These are phyloP conservation scores for Yamadazyma endophytica DNA, from an alignment of 805 yeast genomes.

Conservation along the genomic window DNA sequence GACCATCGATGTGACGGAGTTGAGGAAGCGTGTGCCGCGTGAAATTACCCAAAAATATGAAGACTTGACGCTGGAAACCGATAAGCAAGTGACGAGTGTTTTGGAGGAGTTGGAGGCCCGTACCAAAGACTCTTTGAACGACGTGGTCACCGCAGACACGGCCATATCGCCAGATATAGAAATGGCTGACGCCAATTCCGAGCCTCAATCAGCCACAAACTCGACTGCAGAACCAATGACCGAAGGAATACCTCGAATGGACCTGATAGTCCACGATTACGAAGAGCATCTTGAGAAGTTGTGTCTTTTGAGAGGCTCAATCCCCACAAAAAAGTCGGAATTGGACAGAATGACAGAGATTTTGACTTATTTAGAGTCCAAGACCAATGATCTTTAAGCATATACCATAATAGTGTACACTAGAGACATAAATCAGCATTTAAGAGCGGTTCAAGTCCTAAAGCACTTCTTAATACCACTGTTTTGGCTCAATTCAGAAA, in stretches of 20 bases:
- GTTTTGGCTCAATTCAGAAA: no score
- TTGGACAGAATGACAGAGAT: constrained; percentile 31
- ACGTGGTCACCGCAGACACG: no score
- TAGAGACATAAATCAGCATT: no score
- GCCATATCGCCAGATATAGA: no score
- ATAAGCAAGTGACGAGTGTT: constrained; percentile 24
- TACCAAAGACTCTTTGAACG: no score
- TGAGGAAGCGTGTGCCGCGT: constrained; percentile 52
- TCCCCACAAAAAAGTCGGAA: constrained; percentile 35
- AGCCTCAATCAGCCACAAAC: no score
- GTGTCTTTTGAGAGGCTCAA: constrained; percentile 25
- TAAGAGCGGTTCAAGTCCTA: no score
- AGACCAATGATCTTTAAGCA: no score
- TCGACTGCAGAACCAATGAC: no score
- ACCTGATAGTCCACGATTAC: constrained; percentile 20
- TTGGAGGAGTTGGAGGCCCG: constrained; percentile 16
- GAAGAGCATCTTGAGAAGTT: constrained; percentile 25
- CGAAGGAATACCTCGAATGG: constrained; percentile 8
- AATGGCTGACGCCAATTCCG: no score
- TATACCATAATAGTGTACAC: no score
- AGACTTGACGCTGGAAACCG: constrained; percentile 25
- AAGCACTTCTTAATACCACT: no score
- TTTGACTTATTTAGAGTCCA: constrained; percentile 21
- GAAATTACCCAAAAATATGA: constrained; percentile 34
- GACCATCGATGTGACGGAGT: constrained; percentile 51